Evolutionary conservation across 352 stramenopile species (phyloP).

Genomic region (Phytopythium boreale): DNA sequence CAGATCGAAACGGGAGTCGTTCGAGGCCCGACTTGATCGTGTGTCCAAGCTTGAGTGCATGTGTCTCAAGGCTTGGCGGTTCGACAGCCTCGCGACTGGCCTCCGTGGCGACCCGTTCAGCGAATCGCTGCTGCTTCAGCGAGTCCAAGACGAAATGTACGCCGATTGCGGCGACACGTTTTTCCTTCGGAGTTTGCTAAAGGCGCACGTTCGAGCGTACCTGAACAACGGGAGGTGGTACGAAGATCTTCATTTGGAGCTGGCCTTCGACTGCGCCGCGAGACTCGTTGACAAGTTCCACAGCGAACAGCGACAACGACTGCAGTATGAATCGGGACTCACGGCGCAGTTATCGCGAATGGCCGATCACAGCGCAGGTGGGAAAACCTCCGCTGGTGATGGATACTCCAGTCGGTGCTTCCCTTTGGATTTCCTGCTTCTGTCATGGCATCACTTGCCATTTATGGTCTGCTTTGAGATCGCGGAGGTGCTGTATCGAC

Average conservation of each 20-base stretch:
- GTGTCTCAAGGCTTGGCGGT: constrained; percentile 54
- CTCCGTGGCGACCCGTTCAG: constrained; percentile 41
- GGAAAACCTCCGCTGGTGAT: not conserved
- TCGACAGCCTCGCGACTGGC: constrained; percentile 34
- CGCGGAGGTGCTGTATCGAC: constrained; percentile 51
- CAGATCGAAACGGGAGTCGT: constrained; percentile 35
- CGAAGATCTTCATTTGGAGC: constrained; percentile 37
- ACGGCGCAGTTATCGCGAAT: constrained; percentile 5
- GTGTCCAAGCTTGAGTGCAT: constrained; percentile 62
- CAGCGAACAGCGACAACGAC: constrained; percentile 9
- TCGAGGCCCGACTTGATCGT: constrained; percentile 34
- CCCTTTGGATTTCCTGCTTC: constrained; percentile 25
- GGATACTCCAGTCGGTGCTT: not conserved
- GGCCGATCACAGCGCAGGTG: not conserved
- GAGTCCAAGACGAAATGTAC: constrained; percentile 44
- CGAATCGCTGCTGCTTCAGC: constrained; percentile 57
- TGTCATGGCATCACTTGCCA: constrained; percentile 58
- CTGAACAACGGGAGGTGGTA: constrained; percentile 17
- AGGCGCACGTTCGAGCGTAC: constrained; percentile 48
- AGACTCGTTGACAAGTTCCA: constrained; percentile 39
- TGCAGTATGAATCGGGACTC: not conserved
- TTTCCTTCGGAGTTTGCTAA: constrained; percentile 46
- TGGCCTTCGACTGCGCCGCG: constrained; percentile 20
- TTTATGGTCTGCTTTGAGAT: constrained; percentile 64
- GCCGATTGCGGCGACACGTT: constrained; percentile 42